Conservation (phyloP, 139 green algal genomes). For the Edaphochlamys debaryana region DNA sequence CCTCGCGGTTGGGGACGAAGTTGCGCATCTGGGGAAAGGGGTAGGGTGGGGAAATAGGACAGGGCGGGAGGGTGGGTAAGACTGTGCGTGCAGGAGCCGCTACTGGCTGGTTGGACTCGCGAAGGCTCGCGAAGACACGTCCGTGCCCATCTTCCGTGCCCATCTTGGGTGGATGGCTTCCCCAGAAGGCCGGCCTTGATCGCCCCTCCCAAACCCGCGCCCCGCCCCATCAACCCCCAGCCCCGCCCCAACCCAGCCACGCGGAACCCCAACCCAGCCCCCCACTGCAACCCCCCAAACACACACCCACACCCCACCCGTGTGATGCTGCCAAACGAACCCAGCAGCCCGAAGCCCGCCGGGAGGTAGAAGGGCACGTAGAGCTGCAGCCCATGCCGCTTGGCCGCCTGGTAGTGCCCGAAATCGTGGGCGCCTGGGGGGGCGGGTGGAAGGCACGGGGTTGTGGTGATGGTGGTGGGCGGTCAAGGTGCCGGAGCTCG, state of each 20-base stretch:
- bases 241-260: too few species aligned
- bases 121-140: too few species aligned
- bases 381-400: constrained; percentile 67
- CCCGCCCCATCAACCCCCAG: too few species aligned
- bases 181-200: too few species aligned
- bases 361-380: constrained; percentile 85
- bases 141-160: too few species aligned
- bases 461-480: background rate
- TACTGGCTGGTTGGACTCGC: too few species aligned
- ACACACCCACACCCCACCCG: constrained; percentile 71
- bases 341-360: constrained; percentile 75
- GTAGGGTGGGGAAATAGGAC: too few species aligned
- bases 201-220: too few species aligned
- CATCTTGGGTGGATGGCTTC: too few species aligned
- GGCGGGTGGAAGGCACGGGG: background rate
- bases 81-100: too few species aligned
- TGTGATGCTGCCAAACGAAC: constrained; percentile 87
- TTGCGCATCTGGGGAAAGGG: constrained; percentile 10
- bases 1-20: constrained; percentile 51
- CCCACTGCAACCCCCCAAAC: background rate
- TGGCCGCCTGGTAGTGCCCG: constrained; percentile 61
- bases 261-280: too few species aligned
- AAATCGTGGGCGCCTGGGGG: constrained; percentile 43
- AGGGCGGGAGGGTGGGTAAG: background rate
- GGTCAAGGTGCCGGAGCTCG: too few species aligned